A percentile compares a stretch with the other conserved stretches of the same genome.
Evolutionary conservation across 192 early-diverging fungal genomes (phyloP).

Genomic region (Gryganskiella cystojenkinii): DNA sequence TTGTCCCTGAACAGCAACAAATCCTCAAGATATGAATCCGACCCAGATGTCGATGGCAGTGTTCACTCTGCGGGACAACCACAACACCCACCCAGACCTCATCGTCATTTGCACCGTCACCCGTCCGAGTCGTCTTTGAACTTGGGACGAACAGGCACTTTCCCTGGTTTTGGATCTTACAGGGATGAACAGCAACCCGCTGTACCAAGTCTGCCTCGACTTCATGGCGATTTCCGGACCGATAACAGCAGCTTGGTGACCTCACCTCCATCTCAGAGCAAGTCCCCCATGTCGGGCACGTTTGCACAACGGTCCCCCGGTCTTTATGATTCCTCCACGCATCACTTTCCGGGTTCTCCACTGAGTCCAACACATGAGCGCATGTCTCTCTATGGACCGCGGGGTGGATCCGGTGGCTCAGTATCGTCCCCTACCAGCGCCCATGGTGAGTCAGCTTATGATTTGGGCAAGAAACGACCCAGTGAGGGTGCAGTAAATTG

Average conservation of each 20-base stretch:
- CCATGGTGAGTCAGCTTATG: slow-evolving; percentile 19
- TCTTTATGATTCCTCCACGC: slow-evolving; percentile 11
- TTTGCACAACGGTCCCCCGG: background rate
- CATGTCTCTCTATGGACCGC: slow-evolving; percentile 11
- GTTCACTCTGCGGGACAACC: too few relatives aligned
- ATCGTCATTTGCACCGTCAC: slow-evolving; percentile 39
- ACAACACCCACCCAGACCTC: slow-evolving; percentile 1
- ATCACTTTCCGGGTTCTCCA: slow-evolving; percentile 26
- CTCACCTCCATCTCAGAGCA: slow-evolving; percentile 12
- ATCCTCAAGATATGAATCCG: slow-evolving; percentile 10
- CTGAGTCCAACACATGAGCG: slow-evolving; percentile 40
- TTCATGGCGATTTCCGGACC: slow-evolving; percentile 14
- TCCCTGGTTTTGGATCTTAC: background rate
- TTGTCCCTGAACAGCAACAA: slow-evolving; percentile 21
- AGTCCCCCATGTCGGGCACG: slow-evolving; percentile 12
- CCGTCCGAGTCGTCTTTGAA: slow-evolving; percentile 46
- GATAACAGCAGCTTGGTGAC: slow-evolving; percentile 29
- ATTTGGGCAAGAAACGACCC: slow-evolving; percentile 33
- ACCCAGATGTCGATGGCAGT: slow-evolving; percentile 28
- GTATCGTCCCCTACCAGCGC: slow-evolving; percentile 5
- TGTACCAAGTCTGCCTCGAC: slow-evolving; percentile 2
- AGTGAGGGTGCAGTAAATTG: slow-evolving; percentile 35
- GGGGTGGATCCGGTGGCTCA: slow-evolving; percentile 1
- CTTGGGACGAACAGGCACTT: slow-evolving; percentile 16
- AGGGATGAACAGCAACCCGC: slow-evolving; percentile 14